These are phyloP conservation scores for Apiotrichum sp. DNA, from an alignment of 1,284 basidiomycete species.

Conservation along the genomic window DNA sequence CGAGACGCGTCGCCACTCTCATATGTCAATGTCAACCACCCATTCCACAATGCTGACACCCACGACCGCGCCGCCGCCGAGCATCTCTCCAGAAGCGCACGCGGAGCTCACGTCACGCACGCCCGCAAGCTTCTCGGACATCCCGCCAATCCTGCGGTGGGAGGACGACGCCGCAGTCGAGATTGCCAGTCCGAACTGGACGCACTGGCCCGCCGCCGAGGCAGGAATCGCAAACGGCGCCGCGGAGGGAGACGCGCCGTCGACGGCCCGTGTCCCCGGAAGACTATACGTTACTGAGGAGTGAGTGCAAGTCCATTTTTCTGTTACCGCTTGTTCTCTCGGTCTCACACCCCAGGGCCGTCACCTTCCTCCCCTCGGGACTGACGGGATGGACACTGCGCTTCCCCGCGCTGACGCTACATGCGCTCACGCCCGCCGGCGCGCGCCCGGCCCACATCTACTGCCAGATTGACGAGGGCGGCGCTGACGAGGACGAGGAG, in stretches of 20 bases:
- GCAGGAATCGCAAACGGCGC: background rate
- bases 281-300: conserved; percentile 74
- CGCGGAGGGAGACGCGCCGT: background rate
- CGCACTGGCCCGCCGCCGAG: conserved; percentile 33
- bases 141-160: conserved; percentile 70
- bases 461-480: conserved; percentile 73
- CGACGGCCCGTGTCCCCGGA: conserved; percentile 50
- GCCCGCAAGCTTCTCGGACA: conserved; percentile 69
- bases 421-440: conserved; percentile 68
- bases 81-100: conserved; percentile 65
- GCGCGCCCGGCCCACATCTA: conserved; percentile 63
- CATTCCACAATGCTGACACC: conserved; percentile 18
- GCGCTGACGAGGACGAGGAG: conserved; percentile 40
- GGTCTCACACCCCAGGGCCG: conserved; percentile 51
- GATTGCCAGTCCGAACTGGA: conserved; percentile 60
- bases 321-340: background rate
- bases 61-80: conserved; percentile 21
- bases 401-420: conserved; percentile 79
- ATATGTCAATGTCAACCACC: background rate
- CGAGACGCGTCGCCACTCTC: background rate
- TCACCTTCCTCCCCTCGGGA: conserved; percentile 63
- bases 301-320: conserved; percentile 46
- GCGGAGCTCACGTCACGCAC: conserved; percentile 61
- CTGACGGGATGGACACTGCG: conserved; percentile 65
- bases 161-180: conserved; percentile 62